Evolutionary conservation across 495 filamentous ascomycete genomes (phyloP).

Genomic region (Glutinoglossum americanum): DNA sequence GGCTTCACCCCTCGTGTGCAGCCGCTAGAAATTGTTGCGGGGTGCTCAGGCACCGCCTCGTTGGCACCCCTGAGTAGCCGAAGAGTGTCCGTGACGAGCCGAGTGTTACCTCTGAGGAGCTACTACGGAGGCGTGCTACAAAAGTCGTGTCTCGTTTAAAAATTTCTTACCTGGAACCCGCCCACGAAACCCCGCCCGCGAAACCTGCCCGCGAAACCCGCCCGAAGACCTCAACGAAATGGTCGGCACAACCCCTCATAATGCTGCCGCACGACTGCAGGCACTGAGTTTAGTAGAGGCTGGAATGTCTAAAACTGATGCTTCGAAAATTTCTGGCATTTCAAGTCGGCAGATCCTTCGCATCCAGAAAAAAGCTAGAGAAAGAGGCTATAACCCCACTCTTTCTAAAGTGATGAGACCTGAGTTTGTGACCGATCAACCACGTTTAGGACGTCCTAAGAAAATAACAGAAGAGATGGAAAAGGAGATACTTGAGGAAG

Average conservation of each 20-base stretch:
- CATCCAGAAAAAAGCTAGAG: neutral
- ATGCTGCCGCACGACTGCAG: neutral
- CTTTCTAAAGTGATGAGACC: conserved; percentile 19
- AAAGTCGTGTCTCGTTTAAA: no score
- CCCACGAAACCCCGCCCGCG: no score
- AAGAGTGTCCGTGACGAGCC: no score
- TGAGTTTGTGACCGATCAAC: conserved; percentile 18
- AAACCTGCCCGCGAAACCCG: no score
- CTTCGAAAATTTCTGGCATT: neutral
- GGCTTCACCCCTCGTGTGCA: no score
- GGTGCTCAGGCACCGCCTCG: no score
- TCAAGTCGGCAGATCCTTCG: neutral
- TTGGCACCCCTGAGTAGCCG: no score
- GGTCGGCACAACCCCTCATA: neutral
- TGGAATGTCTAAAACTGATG: neutral
- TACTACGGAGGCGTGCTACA: no score
- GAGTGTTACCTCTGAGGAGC: no score
- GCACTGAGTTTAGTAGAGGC: conserved; percentile 1
- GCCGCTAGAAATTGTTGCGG: no score
- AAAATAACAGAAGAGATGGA: neutral
- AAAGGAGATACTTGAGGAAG: neutral
- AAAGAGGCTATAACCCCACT: conserved; percentile 2
- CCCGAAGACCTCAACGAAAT: neutral
- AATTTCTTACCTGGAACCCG: no score
- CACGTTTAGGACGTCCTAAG: conserved; percentile 3